Evolutionary conservation across 495 filamentous ascomycete genomes (phyloP).

Genomic region (Copromyces sp.): DNA sequence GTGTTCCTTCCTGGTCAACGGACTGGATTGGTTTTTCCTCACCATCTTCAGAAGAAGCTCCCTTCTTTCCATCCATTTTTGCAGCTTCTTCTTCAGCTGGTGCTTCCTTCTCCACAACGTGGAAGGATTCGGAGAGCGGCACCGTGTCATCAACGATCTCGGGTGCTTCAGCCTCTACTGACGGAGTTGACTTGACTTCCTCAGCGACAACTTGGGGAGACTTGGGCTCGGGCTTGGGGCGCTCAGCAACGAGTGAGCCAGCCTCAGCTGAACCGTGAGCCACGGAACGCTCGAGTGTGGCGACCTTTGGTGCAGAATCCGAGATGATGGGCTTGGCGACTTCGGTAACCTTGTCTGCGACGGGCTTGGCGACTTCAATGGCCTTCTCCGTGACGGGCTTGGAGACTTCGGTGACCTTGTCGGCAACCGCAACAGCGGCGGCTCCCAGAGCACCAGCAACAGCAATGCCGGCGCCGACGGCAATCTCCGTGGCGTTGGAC

Average conservation of each 20-base stretch:
- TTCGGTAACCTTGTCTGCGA: slow-evolving; percentile 6
- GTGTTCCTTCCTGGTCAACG: slow-evolving; percentile 22
- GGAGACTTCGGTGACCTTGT: slow-evolving; percentile 6
- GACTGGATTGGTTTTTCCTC: slow-evolving; percentile 22
- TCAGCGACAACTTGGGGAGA: slow-evolving; percentile 4
- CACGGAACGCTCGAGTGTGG: not conserved
- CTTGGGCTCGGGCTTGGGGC: not conserved
- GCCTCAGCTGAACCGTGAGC: not conserved
- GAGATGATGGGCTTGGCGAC: slow-evolving; percentile 2
- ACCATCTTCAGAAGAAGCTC: slow-evolving; percentile 24
- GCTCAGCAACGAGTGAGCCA: not conserved
- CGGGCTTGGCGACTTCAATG: not conserved
- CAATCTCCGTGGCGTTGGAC: slow-evolving; percentile 13
- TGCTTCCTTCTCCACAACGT: slow-evolving; percentile 22
- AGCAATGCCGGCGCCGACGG: slow-evolving; percentile 14
- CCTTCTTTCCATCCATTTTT: slow-evolving; percentile 11
- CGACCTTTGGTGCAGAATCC: not conserved
- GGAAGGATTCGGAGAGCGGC: slow-evolving; percentile 31
- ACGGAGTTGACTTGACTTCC: slow-evolving; percentile 7
- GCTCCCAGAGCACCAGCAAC: slow-evolving; percentile 13
- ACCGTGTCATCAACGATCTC: slow-evolving; percentile 20
- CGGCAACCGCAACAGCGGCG: slow-evolving; percentile 13
- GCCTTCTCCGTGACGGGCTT: slow-evolving; percentile 6
- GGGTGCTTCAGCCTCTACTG: slow-evolving; percentile 14
- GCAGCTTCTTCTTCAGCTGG: slow-evolving; percentile 22